phyloP scores from a whole-genome alignment of 495 filamentous ascomycete genomes.

The Bombardia bombarda region DNA sequence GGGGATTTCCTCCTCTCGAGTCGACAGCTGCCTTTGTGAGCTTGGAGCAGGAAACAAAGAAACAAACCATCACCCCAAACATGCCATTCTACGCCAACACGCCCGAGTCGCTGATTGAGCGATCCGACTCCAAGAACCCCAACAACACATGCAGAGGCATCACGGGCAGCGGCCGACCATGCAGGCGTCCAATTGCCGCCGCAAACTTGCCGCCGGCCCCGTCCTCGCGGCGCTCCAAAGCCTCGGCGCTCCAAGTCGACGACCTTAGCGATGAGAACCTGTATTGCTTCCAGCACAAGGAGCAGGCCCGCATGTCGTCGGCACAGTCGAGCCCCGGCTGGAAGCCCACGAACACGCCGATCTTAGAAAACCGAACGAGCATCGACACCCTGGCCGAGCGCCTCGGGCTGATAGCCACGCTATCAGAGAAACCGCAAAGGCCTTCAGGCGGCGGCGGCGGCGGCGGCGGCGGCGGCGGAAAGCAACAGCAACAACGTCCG shows the following conservation, averaged over 20 bases:
- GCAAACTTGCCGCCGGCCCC: conserved; percentile 20
- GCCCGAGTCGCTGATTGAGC: conserved; percentile 69
- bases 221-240: conserved; percentile 30
- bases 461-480: too few relatives aligned
- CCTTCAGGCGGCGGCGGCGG: conserved; percentile 4
- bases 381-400: conserved; percentile 76
- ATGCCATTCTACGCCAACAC: conserved; percentile 80
- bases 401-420: conserved; percentile 56
- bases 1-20: too few relatives aligned
- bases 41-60: too few relatives aligned
- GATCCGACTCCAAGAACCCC: conserved; percentile 77
- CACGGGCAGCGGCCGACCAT: conserved; percentile 67
- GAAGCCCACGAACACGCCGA: conserved; percentile 20
- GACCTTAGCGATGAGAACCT: conserved; percentile 34
- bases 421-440: conserved; percentile 19
- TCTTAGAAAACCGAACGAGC: conserved; percentile 56
- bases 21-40: too few relatives aligned
- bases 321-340: conserved; percentile 34
- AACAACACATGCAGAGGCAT: conserved; percentile 81
- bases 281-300: conserved; percentile 94
- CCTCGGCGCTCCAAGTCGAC: conserved; percentile 38
- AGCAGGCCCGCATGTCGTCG: conserved; percentile 57
- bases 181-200: conserved; percentile 57
- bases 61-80: too few relatives aligned
- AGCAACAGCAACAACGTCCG: conserved; percentile 11